phyloP scores from a whole-genome alignment of 768 basidiomycete species.

The Polyporus arcularius region DNA sequence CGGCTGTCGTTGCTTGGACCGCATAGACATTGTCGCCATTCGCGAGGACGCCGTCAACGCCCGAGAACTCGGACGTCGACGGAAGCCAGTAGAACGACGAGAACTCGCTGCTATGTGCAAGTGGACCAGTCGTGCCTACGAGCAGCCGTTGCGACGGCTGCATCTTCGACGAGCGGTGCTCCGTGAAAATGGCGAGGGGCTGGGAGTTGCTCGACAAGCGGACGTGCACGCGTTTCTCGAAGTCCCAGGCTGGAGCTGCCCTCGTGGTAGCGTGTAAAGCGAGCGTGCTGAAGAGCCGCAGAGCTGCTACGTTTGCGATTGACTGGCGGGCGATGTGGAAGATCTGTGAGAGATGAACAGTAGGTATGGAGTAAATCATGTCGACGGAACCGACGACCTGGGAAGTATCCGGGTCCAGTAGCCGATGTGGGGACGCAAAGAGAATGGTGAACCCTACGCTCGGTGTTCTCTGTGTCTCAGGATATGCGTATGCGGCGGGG shows the following conservation, averaged over 20 bases:
- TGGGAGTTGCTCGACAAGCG: not conserved
- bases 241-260: not conserved
- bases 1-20: not conserved
- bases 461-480: too few species aligned
- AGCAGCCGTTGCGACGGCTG: not conserved
- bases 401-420: not conserved
- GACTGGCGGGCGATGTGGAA: not conserved
- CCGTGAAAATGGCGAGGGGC: not conserved
- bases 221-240: not conserved
- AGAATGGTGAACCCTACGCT: not conserved
- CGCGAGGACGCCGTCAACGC: slow-evolving; percentile 2
- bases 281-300: not conserved
- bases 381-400: not conserved
- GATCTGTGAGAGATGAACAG: not conserved
- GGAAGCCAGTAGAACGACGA: slow-evolving; percentile 2
- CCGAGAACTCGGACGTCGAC: not conserved
- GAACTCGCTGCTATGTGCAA: not conserved
- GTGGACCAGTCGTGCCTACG: not conserved
- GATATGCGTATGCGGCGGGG: too few species aligned
- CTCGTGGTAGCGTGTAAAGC: not conserved
- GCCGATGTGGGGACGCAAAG: not conserved
- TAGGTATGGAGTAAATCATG: not conserved
- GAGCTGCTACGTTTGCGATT: not conserved
- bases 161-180: not conserved
- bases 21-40: not conserved